Percentiles rank a stretch among this genome's conserved stretches.
phyloP scores from a whole-genome alignment of 2,329 filamentous ascomycete genomes.

The Aspergillus fumigatiaffinis region DNA sequence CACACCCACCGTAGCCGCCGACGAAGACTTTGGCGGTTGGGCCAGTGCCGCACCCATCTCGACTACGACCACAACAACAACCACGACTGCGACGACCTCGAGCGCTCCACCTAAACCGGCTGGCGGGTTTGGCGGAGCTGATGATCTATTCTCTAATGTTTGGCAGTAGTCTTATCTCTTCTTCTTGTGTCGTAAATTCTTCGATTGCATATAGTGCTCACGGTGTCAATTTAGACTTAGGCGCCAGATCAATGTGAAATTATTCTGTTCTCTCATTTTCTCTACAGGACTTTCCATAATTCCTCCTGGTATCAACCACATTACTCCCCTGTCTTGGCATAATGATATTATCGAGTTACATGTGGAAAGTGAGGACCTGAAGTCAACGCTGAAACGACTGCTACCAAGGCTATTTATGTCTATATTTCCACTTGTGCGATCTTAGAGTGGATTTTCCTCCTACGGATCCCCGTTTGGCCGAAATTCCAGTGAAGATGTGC shows the following conservation, averaged over 20 bases:
- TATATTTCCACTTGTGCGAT: too few relatives aligned
- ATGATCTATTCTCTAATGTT: slow-evolving; percentile 93
- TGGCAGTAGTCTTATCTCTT: slow-evolving; percentile 62
- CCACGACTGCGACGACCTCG: slow-evolving; percentile 26
- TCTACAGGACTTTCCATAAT: background rate
- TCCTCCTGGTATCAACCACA: background rate
- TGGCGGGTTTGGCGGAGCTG: slow-evolving; percentile 59
- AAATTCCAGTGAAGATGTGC: too few relatives aligned
- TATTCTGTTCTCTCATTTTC: background rate
- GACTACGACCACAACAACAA: slow-evolving; percentile 38
- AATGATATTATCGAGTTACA: background rate
- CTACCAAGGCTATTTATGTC: too few relatives aligned
- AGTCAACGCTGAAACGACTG: too few relatives aligned
- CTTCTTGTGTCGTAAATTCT: slow-evolving; percentile 19
- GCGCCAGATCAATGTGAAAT: slow-evolving; percentile 1
- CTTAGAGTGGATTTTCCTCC: too few relatives aligned
- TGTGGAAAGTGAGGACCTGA: background rate
- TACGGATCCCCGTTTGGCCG: too few relatives aligned
- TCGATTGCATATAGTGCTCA: slow-evolving; percentile 10
- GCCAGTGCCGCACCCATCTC: slow-evolving; percentile 64
- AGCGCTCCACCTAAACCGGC: slow-evolving; percentile 45
- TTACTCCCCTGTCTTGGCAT: background rate
- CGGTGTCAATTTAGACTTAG: slow-evolving; percentile 11
- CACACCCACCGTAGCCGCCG: slow-evolving; percentile 68
- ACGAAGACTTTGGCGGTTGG: slow-evolving; percentile 97